Base-by-base conservation (phyloP, 2,329 filamentous ascomycete species). In the Scedosporium dehoogii region DNA sequence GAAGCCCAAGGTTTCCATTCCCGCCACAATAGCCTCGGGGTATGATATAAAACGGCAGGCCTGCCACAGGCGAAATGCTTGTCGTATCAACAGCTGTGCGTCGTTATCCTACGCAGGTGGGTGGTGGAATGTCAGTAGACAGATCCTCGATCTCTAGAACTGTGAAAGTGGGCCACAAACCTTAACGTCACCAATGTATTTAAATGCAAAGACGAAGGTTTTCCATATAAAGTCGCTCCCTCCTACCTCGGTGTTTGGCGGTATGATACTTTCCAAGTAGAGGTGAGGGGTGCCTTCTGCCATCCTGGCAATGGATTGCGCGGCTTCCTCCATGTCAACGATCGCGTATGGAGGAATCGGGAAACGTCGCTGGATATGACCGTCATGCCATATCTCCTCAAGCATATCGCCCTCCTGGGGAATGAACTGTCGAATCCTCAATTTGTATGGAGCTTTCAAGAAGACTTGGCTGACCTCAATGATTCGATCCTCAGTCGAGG, bases 361-460 rank as follows among this genome's bases (percentile, higher is more conserved):
- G n/a, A 83, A 81, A n/a, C 74, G 77, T 61, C 71, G 79, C 67
- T 69, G 76, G 29, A 70, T 68, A 1, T 81, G 81, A 23, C 74
- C 68, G 51, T 74, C 72, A 48, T 79, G 74, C 83, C 83, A 85
- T 1, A 77, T 80, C 53, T 83, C 75, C 42, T 78, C 74, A 58
- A 85, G 70, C 63, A 77, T 80, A 67, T 86, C 83, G 29, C 83
- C 83, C 1, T 76, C 72, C 64, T 82, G 78, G 0, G 83, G 81
- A 16, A 80, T 72, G 69, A 86, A 86, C 60, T 74, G 69, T 23
- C 82, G 79, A 3, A 86, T 83, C 27, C 74, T 73, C 61, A 85
- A 27, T n/a, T 23, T 14, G 33, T 60, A 63, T 3, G 46, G 48
- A 3, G 62, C 62, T 7, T 57, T 10, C 5, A 63, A 5, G 42